Conservation (phyloP, 345 rosid species). For the Trapa bicornis region DNA sequence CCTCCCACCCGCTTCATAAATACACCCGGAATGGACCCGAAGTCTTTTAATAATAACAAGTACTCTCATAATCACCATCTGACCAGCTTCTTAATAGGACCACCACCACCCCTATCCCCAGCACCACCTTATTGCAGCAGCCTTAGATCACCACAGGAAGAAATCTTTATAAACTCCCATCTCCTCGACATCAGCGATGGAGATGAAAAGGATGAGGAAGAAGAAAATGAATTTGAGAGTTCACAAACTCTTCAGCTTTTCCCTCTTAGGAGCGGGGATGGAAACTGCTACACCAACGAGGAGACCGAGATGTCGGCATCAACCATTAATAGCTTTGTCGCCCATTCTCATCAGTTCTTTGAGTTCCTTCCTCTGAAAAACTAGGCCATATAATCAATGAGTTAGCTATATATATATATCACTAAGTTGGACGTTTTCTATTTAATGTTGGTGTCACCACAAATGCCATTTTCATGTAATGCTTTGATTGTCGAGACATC, state of each 20-base stretch:
- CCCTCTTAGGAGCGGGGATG: conserved; percentile 38
- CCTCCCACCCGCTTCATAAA: conserved; percentile 29
- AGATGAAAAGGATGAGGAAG: background rate
- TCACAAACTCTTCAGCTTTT: conserved; percentile 63
- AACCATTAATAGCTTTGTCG: conserved; percentile 15
- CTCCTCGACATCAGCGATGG: background rate
- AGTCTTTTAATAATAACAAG: background rate
- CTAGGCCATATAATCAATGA: background rate
- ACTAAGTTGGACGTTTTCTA: background rate
- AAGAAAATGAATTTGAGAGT: conserved; percentile 17
- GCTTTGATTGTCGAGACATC: background rate
- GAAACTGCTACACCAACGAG: conserved; percentile 6
- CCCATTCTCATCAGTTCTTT: conserved; percentile 39
- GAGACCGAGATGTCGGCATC: conserved; percentile 7
- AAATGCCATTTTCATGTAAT: conserved; percentile 3
- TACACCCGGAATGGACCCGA: conserved; percentile 17
- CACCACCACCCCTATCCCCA: conserved; percentile 1
- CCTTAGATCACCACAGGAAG: background rate
- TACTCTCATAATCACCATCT: background rate
- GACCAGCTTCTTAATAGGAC: conserved; percentile 3
- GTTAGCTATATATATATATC: background rate
- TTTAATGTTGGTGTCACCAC: background rate
- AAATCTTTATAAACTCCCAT: background rate
- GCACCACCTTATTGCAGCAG: background rate
- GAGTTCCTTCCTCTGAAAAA: conserved; percentile 80